Evolutionary conservation across 352 stramenopile species (phyloP).

Genomic region (Globisporangium viniferum): DNA sequence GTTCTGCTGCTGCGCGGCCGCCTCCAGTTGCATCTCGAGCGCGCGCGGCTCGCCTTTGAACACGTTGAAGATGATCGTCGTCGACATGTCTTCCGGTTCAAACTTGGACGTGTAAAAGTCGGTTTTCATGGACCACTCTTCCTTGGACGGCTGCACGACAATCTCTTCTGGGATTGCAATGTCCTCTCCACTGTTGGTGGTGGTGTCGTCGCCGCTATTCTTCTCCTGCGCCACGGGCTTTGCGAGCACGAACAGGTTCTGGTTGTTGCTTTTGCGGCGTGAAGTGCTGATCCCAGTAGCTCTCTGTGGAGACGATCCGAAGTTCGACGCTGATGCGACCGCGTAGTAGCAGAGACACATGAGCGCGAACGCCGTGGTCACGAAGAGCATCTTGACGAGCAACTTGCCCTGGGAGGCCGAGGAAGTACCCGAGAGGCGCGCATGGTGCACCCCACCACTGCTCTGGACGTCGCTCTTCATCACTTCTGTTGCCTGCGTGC

Average conservation of each 20-base stretch:
- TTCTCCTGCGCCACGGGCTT: background rate
- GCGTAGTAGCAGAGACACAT: conserved; percentile 15
- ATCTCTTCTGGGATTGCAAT: background rate
- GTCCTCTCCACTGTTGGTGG: background rate
- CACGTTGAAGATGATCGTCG: conserved; percentile 74
- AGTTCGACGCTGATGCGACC: background rate
- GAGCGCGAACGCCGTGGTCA: conserved; percentile 4
- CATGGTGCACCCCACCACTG: background rate
- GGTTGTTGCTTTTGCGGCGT: background rate
- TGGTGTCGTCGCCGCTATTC: background rate
- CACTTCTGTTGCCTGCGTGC: background rate
- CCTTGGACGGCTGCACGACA: background rate
- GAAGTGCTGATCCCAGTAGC: background rate
- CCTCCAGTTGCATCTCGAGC: conserved; percentile 40
- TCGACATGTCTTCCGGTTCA: conserved; percentile 36
- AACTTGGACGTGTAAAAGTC: conserved; percentile 46
- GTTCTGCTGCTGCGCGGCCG: conserved; percentile 32
- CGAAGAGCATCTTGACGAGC: conserved; percentile 10
- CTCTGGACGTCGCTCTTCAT: background rate
- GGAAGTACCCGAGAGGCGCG: background rate
- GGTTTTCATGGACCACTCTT: conserved; percentile 33
- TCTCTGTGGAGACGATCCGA: background rate
- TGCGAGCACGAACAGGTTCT: conserved; percentile 12
- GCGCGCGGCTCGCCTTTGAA: conserved; percentile 50
- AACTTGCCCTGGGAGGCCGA: background rate